Conservation (phyloP, 2,329 filamentous ascomycete genomes). For the Hypoxylon sp. region DNA sequence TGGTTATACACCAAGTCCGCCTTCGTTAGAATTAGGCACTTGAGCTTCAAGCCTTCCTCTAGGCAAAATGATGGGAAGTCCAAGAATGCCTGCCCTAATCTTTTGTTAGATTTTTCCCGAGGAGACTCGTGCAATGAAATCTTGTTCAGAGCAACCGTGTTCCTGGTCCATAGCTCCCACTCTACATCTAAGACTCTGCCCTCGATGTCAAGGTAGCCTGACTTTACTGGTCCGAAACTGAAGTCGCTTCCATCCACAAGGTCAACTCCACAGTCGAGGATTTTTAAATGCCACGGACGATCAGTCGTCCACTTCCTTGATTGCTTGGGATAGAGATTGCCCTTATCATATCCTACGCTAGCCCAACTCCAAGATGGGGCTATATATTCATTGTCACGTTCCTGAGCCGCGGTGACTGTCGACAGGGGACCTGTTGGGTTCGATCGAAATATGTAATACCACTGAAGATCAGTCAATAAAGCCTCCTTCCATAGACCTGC, state of each 20-base stretch:
- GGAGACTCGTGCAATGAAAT: constrained; percentile 17
- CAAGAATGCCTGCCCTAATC: constrained; percentile 14
- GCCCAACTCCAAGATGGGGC: constrained; percentile 28
- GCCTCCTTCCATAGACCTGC: constrained; percentile 19
- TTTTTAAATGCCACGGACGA: constrained; percentile 23
- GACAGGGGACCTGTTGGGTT: constrained; percentile 9
- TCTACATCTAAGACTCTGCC: constrained; percentile 20
- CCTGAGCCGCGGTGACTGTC: background rate
- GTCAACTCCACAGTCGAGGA: constrained; percentile 10
- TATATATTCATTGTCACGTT: background rate
- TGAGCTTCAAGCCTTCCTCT: constrained; percentile 14
- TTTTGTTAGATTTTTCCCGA: constrained; percentile 1
- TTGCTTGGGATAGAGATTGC: constrained; percentile 23
- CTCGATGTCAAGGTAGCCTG: constrained; percentile 18
- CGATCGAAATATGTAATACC: constrained; percentile 27
- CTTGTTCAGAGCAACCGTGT: constrained; percentile 24
- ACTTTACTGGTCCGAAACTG: constrained; percentile 18
- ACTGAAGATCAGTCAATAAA: constrained; percentile 17
- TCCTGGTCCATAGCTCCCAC: constrained; percentile 21
- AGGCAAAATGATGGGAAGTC: constrained; percentile 17
- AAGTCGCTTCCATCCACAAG: constrained; percentile 20
- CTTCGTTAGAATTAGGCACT: constrained; percentile 21
- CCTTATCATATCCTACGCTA: constrained; percentile 21
- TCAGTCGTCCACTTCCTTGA: constrained; percentile 22
- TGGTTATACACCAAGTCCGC: constrained; percentile 20